Percentiles rank a stretch among this genome's conserved stretches.
Conservation (phyloP, 2,329 filamentous ascomycete species). For the Exophiala calicioides region DNA sequence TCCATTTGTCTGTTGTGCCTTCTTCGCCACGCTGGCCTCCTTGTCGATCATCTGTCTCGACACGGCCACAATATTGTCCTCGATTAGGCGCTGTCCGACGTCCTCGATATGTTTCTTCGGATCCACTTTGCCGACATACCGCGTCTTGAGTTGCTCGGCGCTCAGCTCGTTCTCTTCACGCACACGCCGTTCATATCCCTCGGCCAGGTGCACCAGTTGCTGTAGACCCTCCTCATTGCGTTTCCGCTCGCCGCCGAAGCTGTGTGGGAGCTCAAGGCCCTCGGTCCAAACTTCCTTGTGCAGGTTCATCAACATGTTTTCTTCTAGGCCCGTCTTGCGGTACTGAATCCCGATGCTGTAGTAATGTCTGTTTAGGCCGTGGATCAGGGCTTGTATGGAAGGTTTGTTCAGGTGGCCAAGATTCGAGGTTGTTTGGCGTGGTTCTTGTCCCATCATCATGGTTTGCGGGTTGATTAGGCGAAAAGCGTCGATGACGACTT, state of each 20-base stretch:
- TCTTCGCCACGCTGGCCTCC: slow-evolving; percentile 86
- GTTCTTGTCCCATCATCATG: slow-evolving; percentile 96
- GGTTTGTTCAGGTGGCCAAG: slow-evolving; percentile 98
- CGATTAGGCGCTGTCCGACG: slow-evolving; percentile 92
- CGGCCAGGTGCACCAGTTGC: slow-evolving; percentile 82
- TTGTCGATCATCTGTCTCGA: slow-evolving; percentile 99
- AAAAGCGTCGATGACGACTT: slow-evolving; percentile 99
- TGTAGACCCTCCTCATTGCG: slow-evolving; percentile 87
- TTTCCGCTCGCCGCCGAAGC: slow-evolving; percentile 81
- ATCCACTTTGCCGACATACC: slow-evolving; percentile 98
- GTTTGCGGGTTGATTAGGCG: slow-evolving; percentile 97
- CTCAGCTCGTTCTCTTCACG: slow-evolving; percentile 98
- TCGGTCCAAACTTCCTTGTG: slow-evolving; percentile 99
- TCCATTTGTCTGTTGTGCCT: slow-evolving; percentile 54
- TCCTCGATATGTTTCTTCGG: slow-evolving; percentile 99
- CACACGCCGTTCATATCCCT: slow-evolving; percentile 97
- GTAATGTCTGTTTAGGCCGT: slow-evolving; percentile 97
- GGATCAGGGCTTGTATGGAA: slow-evolving; percentile 98
- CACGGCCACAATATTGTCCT: slow-evolving; percentile 99
- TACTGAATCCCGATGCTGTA: slow-evolving; percentile 99
- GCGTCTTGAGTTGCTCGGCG: slow-evolving; percentile 96
- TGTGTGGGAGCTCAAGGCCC: slow-evolving; percentile 93
- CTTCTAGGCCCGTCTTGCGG: slow-evolving; percentile 92
- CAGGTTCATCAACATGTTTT: slow-evolving; percentile 99
- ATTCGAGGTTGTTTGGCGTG: slow-evolving; percentile 96